A percentile compares a stretch with the other conserved stretches of the same genome.
phyloP scores from a whole-genome alignment of 225 moss, liverwort and hornwort genomes.

The Marchantia polymorpha region DNA sequence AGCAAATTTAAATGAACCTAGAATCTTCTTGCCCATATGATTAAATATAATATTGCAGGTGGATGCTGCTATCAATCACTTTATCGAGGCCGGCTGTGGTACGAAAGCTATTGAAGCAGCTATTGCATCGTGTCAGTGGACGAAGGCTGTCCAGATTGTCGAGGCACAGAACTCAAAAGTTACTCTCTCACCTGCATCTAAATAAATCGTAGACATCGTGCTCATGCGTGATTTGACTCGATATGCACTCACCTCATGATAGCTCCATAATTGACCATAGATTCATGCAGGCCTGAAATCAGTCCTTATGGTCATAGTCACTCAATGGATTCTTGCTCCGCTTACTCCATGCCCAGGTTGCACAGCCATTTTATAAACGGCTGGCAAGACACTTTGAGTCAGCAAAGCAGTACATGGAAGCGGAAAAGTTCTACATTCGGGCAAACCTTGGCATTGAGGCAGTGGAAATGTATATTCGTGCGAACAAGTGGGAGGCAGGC shows the following conservation, averaged over 20 bases:
- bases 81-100: conserved; percentile 80
- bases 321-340: background rate
- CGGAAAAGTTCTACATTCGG: conserved; percentile 73
- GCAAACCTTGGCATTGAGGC: conserved; percentile 82
- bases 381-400: conserved; percentile 89
- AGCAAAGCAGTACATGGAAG: conserved; percentile 69
- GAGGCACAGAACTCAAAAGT: conserved; percentile 71
- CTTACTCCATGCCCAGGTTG: conserved; percentile 41
- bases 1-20: too few relatives aligned
- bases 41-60: conserved; percentile 37
- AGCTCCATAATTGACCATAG: too few relatives aligned
- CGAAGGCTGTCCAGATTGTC: conserved; percentile 86
- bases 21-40: background rate
- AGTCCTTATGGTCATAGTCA: too few relatives aligned
- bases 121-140: conserved; percentile 83
- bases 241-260: too few relatives aligned
- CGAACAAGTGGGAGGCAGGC: conserved; percentile 83
- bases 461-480: conserved; percentile 94
- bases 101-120: conserved; percentile 85
- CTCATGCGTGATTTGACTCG: too few relatives aligned
- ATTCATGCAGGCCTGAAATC: too few relatives aligned
- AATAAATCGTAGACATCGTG: too few relatives aligned
- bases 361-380: conserved; percentile 67
- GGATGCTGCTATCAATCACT: conserved; percentile 87
- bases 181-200: background rate